Percentiles rank a stretch among this genome's conserved stretches.
Evolutionary conservation across 2,329 filamentous ascomycete species (phyloP).

Genomic region (Gaeumannomyces sp.): DNA sequence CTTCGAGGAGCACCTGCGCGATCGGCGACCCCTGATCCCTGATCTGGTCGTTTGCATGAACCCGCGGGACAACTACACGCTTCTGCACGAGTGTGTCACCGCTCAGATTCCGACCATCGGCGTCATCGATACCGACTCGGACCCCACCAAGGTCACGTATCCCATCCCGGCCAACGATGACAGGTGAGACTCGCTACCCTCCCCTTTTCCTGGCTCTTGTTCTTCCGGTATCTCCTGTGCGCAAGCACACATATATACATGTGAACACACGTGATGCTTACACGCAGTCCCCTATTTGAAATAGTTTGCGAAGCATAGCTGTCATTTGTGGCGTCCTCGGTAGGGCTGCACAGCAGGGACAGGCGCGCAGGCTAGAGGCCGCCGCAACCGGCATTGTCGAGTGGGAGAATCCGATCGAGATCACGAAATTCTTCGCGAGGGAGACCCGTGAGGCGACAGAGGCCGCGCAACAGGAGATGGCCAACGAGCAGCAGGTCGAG

Average conservation of each 20-base stretch:
- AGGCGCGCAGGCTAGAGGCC: conserved; percentile 56
- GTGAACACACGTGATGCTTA: neutral
- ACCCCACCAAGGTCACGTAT: conserved; percentile 93
- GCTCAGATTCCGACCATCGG: conserved; percentile 91
- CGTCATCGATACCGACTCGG: conserved; percentile 86
- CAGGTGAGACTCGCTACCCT: conserved; percentile 49
- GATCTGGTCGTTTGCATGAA: conserved; percentile 92
- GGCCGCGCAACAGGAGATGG: neutral
- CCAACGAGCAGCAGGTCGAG: neutral
- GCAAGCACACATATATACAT: neutral
- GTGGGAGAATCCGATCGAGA: conserved; percentile 47
- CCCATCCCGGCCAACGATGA: conserved; percentile 96
- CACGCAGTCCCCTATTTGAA: neutral
- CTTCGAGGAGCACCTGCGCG: conserved; percentile 59
- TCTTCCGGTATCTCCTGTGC: neutral
- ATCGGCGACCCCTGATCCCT: conserved; percentile 65
- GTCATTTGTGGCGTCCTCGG: conserved; percentile 83
- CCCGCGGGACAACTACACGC: conserved; percentile 81
- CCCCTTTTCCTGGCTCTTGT: conserved; percentile 8
- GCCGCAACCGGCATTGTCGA: conserved; percentile 58
- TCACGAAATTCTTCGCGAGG: conserved; percentile 29
- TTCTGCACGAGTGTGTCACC: conserved; percentile 85
- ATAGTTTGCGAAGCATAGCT: conserved; percentile 71
- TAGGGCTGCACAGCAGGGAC: conserved; percentile 73
- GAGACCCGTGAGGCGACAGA: conserved; percentile 12